Percentiles rank a stretch among this genome's conserved stretches.
These are phyloP conservation scores for Mycena galericulata DNA, from an alignment of 768 basidiomycete genomes.

Conservation along the genomic window DNA sequence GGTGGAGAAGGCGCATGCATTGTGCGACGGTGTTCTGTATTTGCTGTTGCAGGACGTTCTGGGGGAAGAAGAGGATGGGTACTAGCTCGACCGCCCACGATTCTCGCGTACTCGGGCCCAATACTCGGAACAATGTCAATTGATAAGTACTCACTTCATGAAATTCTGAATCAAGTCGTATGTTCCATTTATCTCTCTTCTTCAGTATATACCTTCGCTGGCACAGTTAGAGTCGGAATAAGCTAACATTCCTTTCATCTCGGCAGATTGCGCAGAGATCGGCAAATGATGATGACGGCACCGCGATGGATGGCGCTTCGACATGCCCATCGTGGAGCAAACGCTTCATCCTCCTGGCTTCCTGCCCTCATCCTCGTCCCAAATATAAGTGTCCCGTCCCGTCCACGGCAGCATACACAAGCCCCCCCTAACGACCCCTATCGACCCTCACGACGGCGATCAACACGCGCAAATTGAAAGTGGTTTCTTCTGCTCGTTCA, in stretches of 20 bases:
- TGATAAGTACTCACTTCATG: neutral
- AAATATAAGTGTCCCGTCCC: no score
- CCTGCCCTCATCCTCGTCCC: neutral
- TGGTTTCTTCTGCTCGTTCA: neutral
- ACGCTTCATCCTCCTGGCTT: neutral
- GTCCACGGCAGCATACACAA: no score
- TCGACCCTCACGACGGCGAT: neutral
- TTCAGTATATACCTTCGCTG: neutral
- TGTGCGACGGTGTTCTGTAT: slow-evolving; percentile 54
- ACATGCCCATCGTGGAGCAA: neutral
- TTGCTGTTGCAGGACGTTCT: slow-evolving; percentile 51
- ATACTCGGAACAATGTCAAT: neutral
- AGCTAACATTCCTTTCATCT: no score
- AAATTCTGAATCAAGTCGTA: no score
- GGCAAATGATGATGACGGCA: neutral
- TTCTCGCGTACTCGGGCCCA: neutral
- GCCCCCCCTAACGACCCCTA: slow-evolving; percentile 9
- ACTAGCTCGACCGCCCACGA: neutral
- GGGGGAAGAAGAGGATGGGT: slow-evolving; percentile 17
- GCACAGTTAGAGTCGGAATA: neutral
- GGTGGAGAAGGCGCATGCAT: slow-evolving; percentile 51
- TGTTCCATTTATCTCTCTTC: no score
- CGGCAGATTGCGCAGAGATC: no score
- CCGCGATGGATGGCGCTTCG: neutral
- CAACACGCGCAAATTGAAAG: slow-evolving; percentile 1